Evolutionary conservation across 176 grass and related monocot species (phyloP).

Genomic region (Carex myosuroides): DNA sequence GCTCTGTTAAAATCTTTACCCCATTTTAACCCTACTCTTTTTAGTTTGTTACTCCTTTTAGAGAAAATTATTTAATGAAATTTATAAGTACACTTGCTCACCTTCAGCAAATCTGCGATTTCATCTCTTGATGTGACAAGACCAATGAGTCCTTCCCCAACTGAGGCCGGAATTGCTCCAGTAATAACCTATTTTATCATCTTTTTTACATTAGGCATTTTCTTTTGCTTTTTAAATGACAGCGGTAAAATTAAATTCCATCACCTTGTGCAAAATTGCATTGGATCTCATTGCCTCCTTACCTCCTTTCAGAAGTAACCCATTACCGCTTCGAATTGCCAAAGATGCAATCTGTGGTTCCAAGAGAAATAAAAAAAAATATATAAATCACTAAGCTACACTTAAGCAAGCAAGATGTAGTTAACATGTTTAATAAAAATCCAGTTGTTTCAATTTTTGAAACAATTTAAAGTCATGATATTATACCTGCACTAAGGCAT

Average conservation of each 20-base stretch:
- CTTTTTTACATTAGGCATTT: neutral
- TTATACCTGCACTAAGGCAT: conserved; percentile 91
- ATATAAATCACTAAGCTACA: neutral
- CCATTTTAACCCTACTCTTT: neutral
- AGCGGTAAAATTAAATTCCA: conserved; percentile 15
- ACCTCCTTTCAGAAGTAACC: conserved; percentile 95
- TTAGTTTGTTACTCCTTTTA: neutral
- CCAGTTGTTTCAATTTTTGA: neutral
- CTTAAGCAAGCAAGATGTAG: neutral
- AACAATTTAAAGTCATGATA: conserved; percentile 2
- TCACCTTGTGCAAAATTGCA: conserved; percentile 79
- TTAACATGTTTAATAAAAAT: neutral
- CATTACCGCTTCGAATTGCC: conserved; percentile 90
- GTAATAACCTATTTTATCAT: conserved; percentile 55
- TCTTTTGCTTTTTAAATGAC: neutral
- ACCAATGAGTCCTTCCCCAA: conserved; percentile 85
- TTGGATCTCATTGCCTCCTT: conserved; percentile 98
- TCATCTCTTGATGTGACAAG: conserved; percentile 94
- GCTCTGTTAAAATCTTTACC: too few species aligned
- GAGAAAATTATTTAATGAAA: neutral
- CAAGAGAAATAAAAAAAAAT: conserved; percentile 9
- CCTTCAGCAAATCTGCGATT: conserved; percentile 89
- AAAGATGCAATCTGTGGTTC: conserved; percentile 82
- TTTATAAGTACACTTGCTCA: conserved; percentile 21
- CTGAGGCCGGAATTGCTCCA: conserved; percentile 56